Evolutionary conservation across 1,139 yeast species (phyloP).

Genomic region (Geotrichum klebahnii): DNA sequence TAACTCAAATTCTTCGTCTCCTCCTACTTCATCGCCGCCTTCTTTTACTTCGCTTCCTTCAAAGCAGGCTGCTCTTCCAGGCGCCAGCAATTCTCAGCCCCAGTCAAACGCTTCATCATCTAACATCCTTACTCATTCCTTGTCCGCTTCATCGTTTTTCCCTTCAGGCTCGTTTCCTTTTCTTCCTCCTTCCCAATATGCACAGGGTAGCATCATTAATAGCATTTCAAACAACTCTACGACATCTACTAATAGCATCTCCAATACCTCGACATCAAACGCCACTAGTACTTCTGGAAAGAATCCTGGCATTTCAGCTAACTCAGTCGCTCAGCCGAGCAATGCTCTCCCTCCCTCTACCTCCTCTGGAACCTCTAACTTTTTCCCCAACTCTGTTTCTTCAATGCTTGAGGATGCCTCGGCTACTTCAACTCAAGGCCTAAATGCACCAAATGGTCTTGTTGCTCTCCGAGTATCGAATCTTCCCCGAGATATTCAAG

Average conservation of each 20-base stretch:
- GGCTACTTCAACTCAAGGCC: background rate
- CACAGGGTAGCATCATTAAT: conserved; percentile 14
- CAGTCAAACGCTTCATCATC: background rate
- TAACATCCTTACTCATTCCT: conserved; percentile 9
- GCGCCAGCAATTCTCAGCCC: conserved; percentile 6
- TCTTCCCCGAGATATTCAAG: conserved; percentile 67
- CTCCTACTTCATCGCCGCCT: conserved; percentile 18
- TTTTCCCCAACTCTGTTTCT: conserved; percentile 20
- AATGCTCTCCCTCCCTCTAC: conserved; percentile 7
- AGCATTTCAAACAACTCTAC: conserved; percentile 7
- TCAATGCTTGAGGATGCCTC: conserved; percentile 16
- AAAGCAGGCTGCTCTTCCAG: conserved; percentile 9
- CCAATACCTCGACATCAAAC: background rate
- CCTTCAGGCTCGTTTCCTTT: conserved; percentile 21
- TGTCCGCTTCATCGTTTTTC: conserved; percentile 21
- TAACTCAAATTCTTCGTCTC: conserved; percentile 6
- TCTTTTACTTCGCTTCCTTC: conserved; percentile 4
- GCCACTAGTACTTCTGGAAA: background rate
- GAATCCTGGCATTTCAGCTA: conserved; percentile 2
- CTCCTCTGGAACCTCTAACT: conserved; percentile 16
- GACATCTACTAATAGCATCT: conserved; percentile 3
- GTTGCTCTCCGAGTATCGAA: conserved; percentile 47
- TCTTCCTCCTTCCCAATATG: conserved; percentile 16
- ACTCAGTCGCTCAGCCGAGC: conserved; percentile 5
- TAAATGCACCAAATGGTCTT: conserved; percentile 3